Base-by-base conservation (phyloP, 2,329 filamentous ascomycete genomes). In the Elsinoe batatas region DNA sequence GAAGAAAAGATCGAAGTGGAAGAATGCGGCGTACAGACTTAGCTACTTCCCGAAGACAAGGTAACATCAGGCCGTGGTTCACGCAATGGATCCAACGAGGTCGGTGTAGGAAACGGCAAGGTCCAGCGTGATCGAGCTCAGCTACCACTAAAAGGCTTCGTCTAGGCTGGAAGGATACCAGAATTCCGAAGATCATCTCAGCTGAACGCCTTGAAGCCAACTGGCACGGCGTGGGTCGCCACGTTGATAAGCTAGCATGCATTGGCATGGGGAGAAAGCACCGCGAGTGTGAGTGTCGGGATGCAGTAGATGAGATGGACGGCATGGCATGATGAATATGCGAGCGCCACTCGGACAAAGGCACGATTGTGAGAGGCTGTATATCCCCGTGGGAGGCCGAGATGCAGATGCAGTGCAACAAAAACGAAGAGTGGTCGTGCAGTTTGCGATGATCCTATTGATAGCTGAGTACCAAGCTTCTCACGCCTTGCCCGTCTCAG, bases 401-500 rank as follows among this genome's bases (percentile, higher is more conserved):
- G 47, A 18, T 51, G 35, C 47, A 38, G 47, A 7, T 51, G 32
- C 20, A 33, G 33, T 38, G 47, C 47, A 33, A 20, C 18, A 17
- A 13, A 26, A 32, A 18, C 17, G 47, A 51, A 35, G 17, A 38
- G 32, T 20, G 32, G 32, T 37, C 13, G 47, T 51, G 32, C 36
- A 50, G 30, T 5, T n/a, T 36, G 32, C 30, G 46, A 20, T 36
- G 47, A 51, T 51, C 47, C 47, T 51, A 51, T 51, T 51, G 47
- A 51, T 51, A 51, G 47, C 47, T 37, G 47, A 51, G 18, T 11
- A 51, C 47, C 46, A 50, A 50, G 46, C 46, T 37, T 50, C 32
- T 50, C 17, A 47, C 17, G 46, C 46, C 46, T 50, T 50, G 46
- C 46, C 46, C 15, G 47, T 35, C 47, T 51, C 15, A 38, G 47